Evolutionary conservation across 108 stramenopile genomes (phyloP).

Genomic region (Cyclotella atomus): DNA sequence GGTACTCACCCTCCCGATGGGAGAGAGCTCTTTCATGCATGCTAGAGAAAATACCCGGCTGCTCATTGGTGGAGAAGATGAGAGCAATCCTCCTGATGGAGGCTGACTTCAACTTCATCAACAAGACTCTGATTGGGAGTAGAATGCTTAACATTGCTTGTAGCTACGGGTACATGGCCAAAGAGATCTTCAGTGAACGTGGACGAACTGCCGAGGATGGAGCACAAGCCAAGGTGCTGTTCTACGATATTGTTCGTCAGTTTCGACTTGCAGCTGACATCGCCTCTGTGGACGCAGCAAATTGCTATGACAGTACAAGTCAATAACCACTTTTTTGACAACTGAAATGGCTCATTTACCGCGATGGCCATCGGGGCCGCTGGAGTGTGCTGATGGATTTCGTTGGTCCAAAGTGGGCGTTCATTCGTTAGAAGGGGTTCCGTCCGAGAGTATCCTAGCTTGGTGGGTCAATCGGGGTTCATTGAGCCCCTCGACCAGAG

Average conservation of each 20-base stretch:
- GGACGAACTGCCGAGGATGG: slow-evolving; percentile 10
- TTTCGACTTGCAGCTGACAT: neutral
- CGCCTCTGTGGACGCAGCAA: slow-evolving; percentile 12
- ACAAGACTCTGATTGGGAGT: slow-evolving; percentile 2
- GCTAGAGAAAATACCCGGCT: neutral
- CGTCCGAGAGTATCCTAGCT: too few species aligned
- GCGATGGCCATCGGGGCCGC: too few species aligned
- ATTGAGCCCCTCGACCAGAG: too few species aligned
- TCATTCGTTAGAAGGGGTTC: too few species aligned
- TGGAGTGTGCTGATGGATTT: too few species aligned
- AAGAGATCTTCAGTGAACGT: slow-evolving; percentile 19
- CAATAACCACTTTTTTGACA: too few species aligned
- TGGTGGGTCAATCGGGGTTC: too few species aligned
- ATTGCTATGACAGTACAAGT: slow-evolving; percentile 18
- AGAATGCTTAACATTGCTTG: slow-evolving; percentile 21
- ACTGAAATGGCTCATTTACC: too few species aligned
- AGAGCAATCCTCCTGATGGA: slow-evolving; percentile 30
- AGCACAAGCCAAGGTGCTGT: neutral
- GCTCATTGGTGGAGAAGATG: slow-evolving; percentile 8
- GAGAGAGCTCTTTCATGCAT: neutral
- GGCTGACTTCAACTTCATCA: slow-evolving; percentile 19
- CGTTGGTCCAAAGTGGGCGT: too few species aligned
- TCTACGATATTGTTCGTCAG: slow-evolving; percentile 4
- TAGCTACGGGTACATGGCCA: slow-evolving; percentile 1
- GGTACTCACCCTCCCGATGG: neutral